phyloP scores from a whole-genome alignment of 345 rosid genomes.

The Populus ilicifolia region DNA sequence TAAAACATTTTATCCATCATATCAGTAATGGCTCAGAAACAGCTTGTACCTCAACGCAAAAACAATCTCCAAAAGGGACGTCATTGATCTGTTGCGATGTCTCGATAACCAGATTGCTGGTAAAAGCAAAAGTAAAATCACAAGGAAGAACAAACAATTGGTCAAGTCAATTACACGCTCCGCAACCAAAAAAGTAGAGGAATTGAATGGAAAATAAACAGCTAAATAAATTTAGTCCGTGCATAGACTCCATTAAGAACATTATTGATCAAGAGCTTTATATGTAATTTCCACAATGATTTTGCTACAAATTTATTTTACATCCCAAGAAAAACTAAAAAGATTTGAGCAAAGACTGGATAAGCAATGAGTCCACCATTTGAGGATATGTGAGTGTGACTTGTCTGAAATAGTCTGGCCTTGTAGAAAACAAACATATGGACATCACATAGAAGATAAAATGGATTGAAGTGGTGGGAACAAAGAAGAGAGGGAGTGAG shows the following conservation, averaged over 20 bases:
- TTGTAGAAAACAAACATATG: not conserved
- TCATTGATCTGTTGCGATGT: slow-evolving; percentile 82
- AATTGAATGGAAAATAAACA: not conserved
- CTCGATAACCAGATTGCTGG: slow-evolving; percentile 77
- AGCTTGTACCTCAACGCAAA: slow-evolving; percentile 75
- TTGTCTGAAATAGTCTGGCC: not conserved
- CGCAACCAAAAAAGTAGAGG: not conserved
- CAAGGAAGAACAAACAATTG: slow-evolving; percentile 4
- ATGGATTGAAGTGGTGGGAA: no score
- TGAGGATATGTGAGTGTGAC: not conserved
- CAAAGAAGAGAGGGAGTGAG: not conserved
- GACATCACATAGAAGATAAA: not conserved
- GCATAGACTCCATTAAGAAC: no score
- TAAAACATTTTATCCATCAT: not conserved
- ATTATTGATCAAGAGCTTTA: no score
- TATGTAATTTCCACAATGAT: no score
- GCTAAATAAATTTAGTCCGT: not conserved
- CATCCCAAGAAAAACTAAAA: no score
- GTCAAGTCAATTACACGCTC: not conserved
- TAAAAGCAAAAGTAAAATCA: slow-evolving; percentile 25
- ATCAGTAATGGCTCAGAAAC: not conserved
- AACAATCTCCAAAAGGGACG: slow-evolving; percentile 87
- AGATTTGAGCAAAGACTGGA: no score
- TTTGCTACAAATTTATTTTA: no score
- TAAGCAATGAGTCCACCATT: not conserved